These are phyloP conservation scores for Mrakia gelida DNA, from an alignment of 768 basidiomycete species.

Conservation along the genomic window DNA sequence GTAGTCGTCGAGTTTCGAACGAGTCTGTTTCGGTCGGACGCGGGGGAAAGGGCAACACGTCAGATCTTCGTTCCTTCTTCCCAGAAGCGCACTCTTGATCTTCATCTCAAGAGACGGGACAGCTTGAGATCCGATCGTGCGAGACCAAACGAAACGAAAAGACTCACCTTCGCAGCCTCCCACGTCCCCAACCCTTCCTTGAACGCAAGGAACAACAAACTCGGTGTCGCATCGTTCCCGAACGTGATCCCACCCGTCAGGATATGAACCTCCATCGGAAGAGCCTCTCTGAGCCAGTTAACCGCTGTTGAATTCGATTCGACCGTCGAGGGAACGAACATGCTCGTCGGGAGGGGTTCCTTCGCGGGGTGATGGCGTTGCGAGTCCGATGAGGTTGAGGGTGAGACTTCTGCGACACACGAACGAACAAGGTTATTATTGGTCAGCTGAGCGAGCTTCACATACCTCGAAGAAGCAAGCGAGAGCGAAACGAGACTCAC, in stretches of 20 bases:
- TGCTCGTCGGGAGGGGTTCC: not conserved
- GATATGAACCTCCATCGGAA: constrained; percentile 78
- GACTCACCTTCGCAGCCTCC: constrained; percentile 66
- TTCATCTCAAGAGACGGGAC: no score
- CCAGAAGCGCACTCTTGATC: no score
- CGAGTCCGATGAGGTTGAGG: not conserved
- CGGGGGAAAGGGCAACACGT: not conserved
- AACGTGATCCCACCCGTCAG: constrained; percentile 73
- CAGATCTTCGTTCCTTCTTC: not conserved
- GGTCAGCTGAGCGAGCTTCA: not conserved
- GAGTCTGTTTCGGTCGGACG: constrained; percentile 58
- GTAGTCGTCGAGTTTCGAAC: constrained; percentile 74
- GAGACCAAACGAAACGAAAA: not conserved
- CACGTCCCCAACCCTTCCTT: constrained; percentile 71
- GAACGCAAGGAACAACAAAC: constrained; percentile 76
- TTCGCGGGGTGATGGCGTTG: not conserved
- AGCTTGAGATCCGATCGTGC: no score
- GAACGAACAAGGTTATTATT: not conserved
- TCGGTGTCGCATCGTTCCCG: constrained; percentile 82
- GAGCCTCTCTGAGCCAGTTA: constrained; percentile 62
- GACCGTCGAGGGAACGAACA: not conserved
- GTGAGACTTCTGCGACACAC: not conserved
- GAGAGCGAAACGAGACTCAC: not conserved
- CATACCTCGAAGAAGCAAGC: not conserved
- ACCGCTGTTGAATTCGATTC: constrained; percentile 20